Percentiles rank a stretch among this genome's conserved stretches.
Conservation (phyloP, 1,284 basidiomycete species). For the Trametes sp. region DNA sequence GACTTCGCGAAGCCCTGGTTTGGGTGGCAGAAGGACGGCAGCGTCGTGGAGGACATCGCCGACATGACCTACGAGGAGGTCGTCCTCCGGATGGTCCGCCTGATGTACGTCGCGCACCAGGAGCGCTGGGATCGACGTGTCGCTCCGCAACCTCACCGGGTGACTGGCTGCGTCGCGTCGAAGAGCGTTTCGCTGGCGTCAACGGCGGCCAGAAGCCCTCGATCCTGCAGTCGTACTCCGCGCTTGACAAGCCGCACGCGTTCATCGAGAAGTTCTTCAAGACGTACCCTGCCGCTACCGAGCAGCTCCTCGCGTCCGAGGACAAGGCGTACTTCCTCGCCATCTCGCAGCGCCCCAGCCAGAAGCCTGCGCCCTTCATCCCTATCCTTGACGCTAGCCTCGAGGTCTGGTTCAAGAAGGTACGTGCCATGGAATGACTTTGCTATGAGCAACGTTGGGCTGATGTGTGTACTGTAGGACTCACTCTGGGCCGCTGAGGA, state of each 20-base stretch:
- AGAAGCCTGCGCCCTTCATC: slow-evolving; percentile 99
- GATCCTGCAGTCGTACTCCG: slow-evolving; percentile 85
- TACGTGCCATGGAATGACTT: slow-evolving; percentile 44
- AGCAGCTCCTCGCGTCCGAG: slow-evolving; percentile 93
- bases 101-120: slow-evolving; percentile 95
- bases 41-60: slow-evolving; percentile 84
- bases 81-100: slow-evolving; percentile 86
- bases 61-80: slow-evolving; percentile 99
- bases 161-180: slow-evolving; percentile 97
- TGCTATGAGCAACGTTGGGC: too few species aligned
- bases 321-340: slow-evolving; percentile 96
- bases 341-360: slow-evolving; percentile 92
- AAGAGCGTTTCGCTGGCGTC: slow-evolving; percentile 97
- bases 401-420: slow-evolving; percentile 99
- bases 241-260: slow-evolving; percentile 83
- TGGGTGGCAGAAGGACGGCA: slow-evolving; percentile 91
- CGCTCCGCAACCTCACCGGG: slow-evolving; percentile 94
- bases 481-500: slow-evolving; percentile 99
- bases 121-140: slow-evolving; percentile 93
- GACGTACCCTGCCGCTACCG: slow-evolving; percentile 82
- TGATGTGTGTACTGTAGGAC: too few species aligned
- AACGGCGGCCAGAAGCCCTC: slow-evolving; percentile 87
- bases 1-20: slow-evolving; percentile 99
- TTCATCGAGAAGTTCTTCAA: slow-evolving; percentile 89
- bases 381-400: slow-evolving; percentile 93